phyloP scores from a whole-genome alignment of 2,329 filamentous ascomycete species.

The Emergomyces pasteurianus region DNA sequence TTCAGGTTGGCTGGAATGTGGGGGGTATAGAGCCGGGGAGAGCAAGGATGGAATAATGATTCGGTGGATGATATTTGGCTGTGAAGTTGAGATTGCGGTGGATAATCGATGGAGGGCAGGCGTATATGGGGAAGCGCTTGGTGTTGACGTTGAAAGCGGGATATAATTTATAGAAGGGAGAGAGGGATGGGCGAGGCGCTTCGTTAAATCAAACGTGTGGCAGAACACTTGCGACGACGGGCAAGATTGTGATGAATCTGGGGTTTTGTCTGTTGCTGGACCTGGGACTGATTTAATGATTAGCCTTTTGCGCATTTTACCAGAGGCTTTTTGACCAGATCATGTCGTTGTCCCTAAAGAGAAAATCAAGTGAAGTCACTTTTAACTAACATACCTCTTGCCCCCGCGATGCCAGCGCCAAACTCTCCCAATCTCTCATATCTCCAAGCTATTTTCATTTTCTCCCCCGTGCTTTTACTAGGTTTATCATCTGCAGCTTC shows the following conservation, averaged over 20 bases:
- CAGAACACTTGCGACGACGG: constrained; percentile 44
- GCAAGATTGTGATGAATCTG: constrained; percentile 22
- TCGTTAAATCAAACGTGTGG: constrained; percentile 60
- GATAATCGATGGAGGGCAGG: constrained; percentile 50
- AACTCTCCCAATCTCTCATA: constrained; percentile 76
- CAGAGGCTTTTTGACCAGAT: not conserved
- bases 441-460: constrained; percentile 98
- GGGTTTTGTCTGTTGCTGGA: constrained; percentile 29
- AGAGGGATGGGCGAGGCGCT: constrained; percentile 48
- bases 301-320: constrained; percentile 5
- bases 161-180: constrained; percentile 43
- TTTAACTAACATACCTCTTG: constrained; percentile 43
- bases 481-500: constrained; percentile 34
- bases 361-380: not conserved
- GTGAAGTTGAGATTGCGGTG: constrained; percentile 44
- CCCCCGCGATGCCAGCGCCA: constrained; percentile 41
- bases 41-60: constrained; percentile 75
- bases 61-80: constrained; percentile 57
- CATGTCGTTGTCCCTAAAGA: not conserved
- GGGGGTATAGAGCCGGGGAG: constrained; percentile 72
- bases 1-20: constrained; percentile 55
- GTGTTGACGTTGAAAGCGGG: constrained; percentile 27
- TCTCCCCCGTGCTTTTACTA: constrained; percentile 44
- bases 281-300: constrained; percentile 17
- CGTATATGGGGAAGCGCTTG: constrained; percentile 44